Conservation (phyloP, 805 yeast genomes). For the Tetrapisispora pingtungensis region DNA sequence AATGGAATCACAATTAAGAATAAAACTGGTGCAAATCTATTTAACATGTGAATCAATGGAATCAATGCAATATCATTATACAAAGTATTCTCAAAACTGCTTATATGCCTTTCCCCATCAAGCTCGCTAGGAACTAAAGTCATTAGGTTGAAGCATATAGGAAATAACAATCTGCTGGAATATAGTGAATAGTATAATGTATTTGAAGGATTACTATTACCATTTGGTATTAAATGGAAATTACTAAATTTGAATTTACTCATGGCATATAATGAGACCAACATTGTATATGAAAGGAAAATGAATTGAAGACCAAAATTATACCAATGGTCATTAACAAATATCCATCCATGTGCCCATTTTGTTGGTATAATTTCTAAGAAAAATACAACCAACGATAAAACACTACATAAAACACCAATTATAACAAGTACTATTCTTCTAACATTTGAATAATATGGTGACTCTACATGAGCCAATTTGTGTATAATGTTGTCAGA, state of each 20-base stretch:
- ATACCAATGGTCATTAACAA: conserved; percentile 13
- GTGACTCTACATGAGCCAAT: conserved; percentile 19
- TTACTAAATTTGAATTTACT: conserved; percentile 25
- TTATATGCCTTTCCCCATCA: conserved; percentile 6
- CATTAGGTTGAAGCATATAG: conserved; percentile 28
- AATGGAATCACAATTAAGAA: conserved; percentile 20
- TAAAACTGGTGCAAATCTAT: conserved; percentile 21
- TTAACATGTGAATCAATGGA: conserved; percentile 22
- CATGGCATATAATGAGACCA: conserved; percentile 26
- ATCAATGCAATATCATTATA: conserved; percentile 22
- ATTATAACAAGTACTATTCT: conserved; percentile 5
- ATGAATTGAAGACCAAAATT: conserved; percentile 16
- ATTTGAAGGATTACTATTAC: conserved; percentile 26
- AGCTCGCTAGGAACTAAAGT: conserved; percentile 15
- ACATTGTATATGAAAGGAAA: conserved; percentile 21
- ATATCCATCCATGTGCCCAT: conserved; percentile 20
- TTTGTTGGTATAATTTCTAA: conserved; percentile 21
- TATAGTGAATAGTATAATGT: conserved; percentile 26
- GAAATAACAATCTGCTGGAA: conserved; percentile 27
- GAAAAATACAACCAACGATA: conserved; percentile 15
- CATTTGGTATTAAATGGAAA: conserved; percentile 27
- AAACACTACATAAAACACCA: conserved; percentile 7
- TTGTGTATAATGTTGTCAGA: conserved; percentile 21
- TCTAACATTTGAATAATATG: conserved; percentile 5
- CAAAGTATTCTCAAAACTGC: conserved; percentile 19